Conservation (phyloP, 2,329 filamentous ascomycete species). For the Zalaria sp. region DNA sequence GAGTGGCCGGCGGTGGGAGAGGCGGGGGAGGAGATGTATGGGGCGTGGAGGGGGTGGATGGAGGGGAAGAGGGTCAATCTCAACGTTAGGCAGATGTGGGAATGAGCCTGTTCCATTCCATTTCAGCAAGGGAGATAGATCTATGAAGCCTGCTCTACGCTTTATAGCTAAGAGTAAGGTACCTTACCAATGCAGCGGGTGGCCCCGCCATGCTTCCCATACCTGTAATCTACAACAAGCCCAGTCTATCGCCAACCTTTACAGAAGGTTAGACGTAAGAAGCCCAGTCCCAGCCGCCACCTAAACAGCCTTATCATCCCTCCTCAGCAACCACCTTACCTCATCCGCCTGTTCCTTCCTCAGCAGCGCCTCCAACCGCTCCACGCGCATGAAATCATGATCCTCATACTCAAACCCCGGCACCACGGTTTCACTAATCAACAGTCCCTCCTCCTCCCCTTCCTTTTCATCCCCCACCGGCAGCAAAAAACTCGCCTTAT, state of each 20-base stretch:
- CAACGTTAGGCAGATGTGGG: slow-evolving; percentile 80
- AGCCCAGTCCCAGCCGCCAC: too few species aligned
- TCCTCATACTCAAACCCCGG: slow-evolving; percentile 55
- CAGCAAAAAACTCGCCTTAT: slow-evolving; percentile 49
- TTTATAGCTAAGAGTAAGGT: too few species aligned
- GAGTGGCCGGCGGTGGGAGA: slow-evolving; percentile 52
- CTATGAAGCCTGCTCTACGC: too few species aligned
- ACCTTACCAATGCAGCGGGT: too few species aligned
- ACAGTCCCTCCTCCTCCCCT: slow-evolving; percentile 32
- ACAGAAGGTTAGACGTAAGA: too few species aligned
- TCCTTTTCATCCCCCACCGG: slow-evolving; percentile 24
- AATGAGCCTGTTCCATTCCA: slow-evolving; percentile 16
- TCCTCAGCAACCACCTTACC: slow-evolving; percentile 30
- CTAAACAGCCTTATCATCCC: slow-evolving; percentile 2
- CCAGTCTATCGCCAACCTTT: too few species aligned
- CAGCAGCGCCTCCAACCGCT: slow-evolving; percentile 38
- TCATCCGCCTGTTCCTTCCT: slow-evolving; percentile 34
- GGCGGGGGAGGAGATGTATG: slow-evolving; percentile 34
- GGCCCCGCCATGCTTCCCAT: too few species aligned
- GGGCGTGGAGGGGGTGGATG: slow-evolving; percentile 80
- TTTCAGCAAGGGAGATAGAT: too few species aligned
- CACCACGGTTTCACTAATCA: slow-evolving; percentile 56
- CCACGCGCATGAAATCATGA: slow-evolving; percentile 48
- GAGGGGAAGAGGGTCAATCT: slow-evolving; percentile 73
- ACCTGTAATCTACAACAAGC: too few species aligned